A percentile compares a stretch with the other conserved stretches of the same genome.
phyloP scores from a whole-genome alignment of 2,329 filamentous ascomycete species.

The Nannizzia gypsea region DNA sequence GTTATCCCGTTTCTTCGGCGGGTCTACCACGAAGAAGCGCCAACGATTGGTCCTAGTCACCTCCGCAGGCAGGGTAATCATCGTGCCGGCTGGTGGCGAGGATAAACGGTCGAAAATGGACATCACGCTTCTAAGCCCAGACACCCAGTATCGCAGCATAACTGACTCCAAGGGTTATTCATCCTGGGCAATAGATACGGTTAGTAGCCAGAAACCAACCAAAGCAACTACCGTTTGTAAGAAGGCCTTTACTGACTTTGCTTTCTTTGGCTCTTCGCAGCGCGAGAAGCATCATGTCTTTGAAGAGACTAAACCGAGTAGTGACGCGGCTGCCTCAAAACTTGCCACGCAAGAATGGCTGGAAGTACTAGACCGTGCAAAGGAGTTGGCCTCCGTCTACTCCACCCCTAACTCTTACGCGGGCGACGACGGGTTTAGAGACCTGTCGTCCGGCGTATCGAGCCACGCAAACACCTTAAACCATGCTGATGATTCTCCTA shows the following conservation, averaged over 20 bases:
- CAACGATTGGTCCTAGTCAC: slow-evolving; percentile 92
- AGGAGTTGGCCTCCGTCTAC: slow-evolving; percentile 69
- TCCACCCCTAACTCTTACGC: slow-evolving; percentile 48
- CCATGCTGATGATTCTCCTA: slow-evolving; percentile 29
- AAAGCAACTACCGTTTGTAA: slow-evolving; percentile 7
- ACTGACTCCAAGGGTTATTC: slow-evolving; percentile 77
- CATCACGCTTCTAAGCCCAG: slow-evolving; percentile 65
- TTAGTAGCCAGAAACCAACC: slow-evolving; percentile 42
- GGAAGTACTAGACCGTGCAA: slow-evolving; percentile 72
- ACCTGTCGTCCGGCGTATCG: slow-evolving; percentile 59
- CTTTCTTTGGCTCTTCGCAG: slow-evolving; percentile 38
- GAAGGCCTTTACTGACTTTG: slow-evolving; percentile 15
- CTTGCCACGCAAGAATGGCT: slow-evolving; percentile 82
- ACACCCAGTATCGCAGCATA: slow-evolving; percentile 66
- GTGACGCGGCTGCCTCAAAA: slow-evolving; percentile 51
- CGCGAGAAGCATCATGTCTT: slow-evolving; percentile 84
- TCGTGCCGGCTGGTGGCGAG: slow-evolving; percentile 83
- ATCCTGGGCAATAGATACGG: slow-evolving; percentile 84
- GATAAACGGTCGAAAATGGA: slow-evolving; percentile 94
- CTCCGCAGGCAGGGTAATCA: slow-evolving; percentile 74
- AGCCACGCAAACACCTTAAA: slow-evolving; percentile 45
- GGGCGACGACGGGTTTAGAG: slow-evolving; percentile 54
- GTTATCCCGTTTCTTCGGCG: slow-evolving; percentile 84
- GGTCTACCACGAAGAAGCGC: slow-evolving; percentile 80
- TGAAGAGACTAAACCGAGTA: slow-evolving; percentile 72